These are phyloP conservation scores for Pholiota molesta DNA, from an alignment of 768 basidiomycete genomes.

Conservation along the genomic window DNA sequence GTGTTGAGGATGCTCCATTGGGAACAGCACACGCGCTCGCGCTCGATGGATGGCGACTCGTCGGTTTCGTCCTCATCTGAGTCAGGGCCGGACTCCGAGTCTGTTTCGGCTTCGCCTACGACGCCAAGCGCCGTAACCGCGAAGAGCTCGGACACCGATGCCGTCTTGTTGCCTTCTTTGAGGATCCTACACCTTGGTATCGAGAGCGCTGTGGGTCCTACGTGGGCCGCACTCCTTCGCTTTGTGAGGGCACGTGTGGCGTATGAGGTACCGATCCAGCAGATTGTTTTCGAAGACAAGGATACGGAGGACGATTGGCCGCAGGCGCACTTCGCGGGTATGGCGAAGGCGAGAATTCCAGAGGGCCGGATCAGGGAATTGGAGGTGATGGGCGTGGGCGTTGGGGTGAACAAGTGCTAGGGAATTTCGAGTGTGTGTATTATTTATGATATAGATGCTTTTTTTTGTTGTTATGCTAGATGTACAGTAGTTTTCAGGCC, in stretches of 20 bases:
- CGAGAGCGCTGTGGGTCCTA: neutral
- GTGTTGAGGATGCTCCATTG: neutral
- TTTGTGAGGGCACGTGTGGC: neutral
- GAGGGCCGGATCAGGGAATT: neutral
- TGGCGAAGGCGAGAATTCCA: neutral
- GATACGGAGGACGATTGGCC: neutral
- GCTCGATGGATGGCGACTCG: neutral
- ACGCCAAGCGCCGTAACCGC: neutral
- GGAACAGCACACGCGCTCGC: neutral
- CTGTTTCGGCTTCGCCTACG: neutral
- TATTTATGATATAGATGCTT: neutral
- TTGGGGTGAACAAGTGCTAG: neutral
- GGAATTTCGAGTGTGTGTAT: neutral
- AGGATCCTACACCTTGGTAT: neutral
- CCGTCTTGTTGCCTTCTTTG: neutral
- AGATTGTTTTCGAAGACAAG: neutral
- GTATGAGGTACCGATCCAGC: neutral
- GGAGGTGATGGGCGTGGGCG: neutral
- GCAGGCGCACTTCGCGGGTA: neutral
- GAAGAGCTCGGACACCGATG: neutral
- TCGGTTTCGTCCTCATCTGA: neutral
- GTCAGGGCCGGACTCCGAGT: neutral
- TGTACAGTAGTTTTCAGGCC: no score
- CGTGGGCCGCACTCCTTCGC: slow-evolving; percentile 4
- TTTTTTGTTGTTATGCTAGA: neutral